phyloP scores from a whole-genome alignment of 2,329 filamentous ascomycete genomes.

The Talaromyces sp. region DNA sequence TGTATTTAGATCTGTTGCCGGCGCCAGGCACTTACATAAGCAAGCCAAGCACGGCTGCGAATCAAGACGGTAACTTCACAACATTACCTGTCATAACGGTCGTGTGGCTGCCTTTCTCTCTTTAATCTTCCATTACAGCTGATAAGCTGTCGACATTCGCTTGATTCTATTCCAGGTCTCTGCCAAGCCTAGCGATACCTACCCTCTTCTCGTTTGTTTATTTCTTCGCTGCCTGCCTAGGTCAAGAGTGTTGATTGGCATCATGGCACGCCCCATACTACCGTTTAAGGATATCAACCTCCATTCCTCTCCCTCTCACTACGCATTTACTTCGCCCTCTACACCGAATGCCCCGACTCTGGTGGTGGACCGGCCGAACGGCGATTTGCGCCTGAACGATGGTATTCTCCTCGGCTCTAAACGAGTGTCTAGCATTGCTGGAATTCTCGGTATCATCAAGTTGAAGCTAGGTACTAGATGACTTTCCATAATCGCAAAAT shows the following conservation, averaged over 20 bases:
- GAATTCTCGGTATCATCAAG: slow-evolving; percentile 91
- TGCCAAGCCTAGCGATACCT: background rate
- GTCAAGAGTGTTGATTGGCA: slow-evolving; percentile 4
- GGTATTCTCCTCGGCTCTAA: slow-evolving; percentile 71
- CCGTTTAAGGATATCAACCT: slow-evolving; percentile 98
- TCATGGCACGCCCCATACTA: slow-evolving; percentile 42
- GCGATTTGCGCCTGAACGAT: slow-evolving; percentile 82
- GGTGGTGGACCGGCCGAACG: slow-evolving; percentile 85
- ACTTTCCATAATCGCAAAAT: background rate
- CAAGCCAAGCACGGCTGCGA: too few species aligned
- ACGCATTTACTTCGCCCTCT: slow-evolving; percentile 94
- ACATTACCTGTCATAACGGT: background rate
- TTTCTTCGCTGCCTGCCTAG: slow-evolving; percentile 39
- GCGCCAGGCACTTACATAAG: too few species aligned
- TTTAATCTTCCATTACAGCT: background rate
- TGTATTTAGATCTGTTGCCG: background rate
- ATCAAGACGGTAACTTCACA: background rate
- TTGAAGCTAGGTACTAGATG: slow-evolving; percentile 72
- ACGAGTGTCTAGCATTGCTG: slow-evolving; percentile 88
- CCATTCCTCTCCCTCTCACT: slow-evolving; percentile 84
- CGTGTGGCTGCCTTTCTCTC: background rate
- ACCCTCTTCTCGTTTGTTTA: slow-evolving; percentile 4
- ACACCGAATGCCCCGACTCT: slow-evolving; percentile 84
- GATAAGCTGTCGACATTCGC: background rate
- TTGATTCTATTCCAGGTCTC: background rate